Conservation (phyloP, 371 early-diverging fungal genomes). For the Mucor saturninus region DNA sequence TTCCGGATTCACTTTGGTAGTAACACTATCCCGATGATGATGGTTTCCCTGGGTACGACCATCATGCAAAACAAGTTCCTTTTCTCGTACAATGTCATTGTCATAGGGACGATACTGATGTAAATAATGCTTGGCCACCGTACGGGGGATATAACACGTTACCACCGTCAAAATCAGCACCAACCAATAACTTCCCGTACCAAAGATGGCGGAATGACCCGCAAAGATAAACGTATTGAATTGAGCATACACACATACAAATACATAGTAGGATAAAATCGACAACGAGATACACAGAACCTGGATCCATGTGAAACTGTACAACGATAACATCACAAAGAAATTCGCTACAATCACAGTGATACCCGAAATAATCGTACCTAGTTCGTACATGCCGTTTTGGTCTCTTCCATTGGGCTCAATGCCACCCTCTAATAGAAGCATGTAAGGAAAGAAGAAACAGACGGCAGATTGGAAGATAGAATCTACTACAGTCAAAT, state of each 20-base stretch:
- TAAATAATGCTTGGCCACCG: slow-evolving; percentile 45
- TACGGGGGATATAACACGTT: slow-evolving; percentile 55
- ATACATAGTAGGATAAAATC: slow-evolving; percentile 52
- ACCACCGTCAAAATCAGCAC: slow-evolving; percentile 50
- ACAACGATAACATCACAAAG: slow-evolving; percentile 76
- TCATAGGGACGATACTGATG: slow-evolving; percentile 64
- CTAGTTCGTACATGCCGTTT: slow-evolving; percentile 72
- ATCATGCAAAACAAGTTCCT: slow-evolving; percentile 40
- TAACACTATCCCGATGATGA: not conserved
- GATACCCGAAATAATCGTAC: slow-evolving; percentile 77
- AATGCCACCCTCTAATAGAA: slow-evolving; percentile 50
- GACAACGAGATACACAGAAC: slow-evolving; percentile 61
- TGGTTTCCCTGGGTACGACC: slow-evolving; percentile 3
- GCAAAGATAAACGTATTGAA: slow-evolving; percentile 48
- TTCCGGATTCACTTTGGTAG: slow-evolving; percentile 1
- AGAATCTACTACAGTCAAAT: slow-evolving; percentile 81
- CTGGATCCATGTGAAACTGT: slow-evolving; percentile 80
- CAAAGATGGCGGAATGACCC: slow-evolving; percentile 53
- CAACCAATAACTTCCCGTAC: slow-evolving; percentile 58
- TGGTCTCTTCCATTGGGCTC: slow-evolving; percentile 61
- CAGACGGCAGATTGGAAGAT: slow-evolving; percentile 88
- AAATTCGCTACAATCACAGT: slow-evolving; percentile 82
- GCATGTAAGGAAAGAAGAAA: slow-evolving; percentile 73
- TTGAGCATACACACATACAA: slow-evolving; percentile 53
- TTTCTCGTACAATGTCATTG: slow-evolving; percentile 68